Evolutionary conservation across 2,329 filamentous ascomycete species (phyloP), one percentile per base, ranked within the genome.

Genomic region (Beauveria sp.): DNA sequence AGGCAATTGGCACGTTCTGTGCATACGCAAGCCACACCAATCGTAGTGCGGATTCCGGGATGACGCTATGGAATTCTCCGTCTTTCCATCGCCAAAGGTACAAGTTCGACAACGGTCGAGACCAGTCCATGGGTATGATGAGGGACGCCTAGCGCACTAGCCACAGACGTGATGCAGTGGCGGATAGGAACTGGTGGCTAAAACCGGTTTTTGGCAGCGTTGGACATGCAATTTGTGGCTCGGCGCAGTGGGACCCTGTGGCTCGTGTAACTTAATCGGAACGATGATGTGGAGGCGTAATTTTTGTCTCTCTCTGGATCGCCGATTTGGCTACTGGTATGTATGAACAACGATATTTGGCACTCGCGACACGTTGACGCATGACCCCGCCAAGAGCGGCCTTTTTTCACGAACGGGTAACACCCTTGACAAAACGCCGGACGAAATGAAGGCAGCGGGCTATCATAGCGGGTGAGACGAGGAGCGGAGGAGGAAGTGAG

Each of bases 201-300:
- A 59, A 59, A 52, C 56, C 56, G 46, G 56, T 51, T 59, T 51
- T 34, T 50, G 55, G 55, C 22, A 40, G 46, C 24, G 37, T 40
- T 52, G 10, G 14, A 20, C 12, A 37, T 20, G n/a, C 5, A 18
- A 24, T 7, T 22, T 43, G 56, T 51, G 56, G 47, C 37, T 41
- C 9, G 46, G 24, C 9, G 12, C 34, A 10, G 46, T 24, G 56
- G 55, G 56, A 52, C 46, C 47, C 56, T 59, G 56, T 59, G 56
- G 56, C 56, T 43, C 47, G 43, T 18, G 9, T 34, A 54, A n/a
- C 22, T 20, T 8, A 18, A 41, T 24, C 52, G 24, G 30, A 20
- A 44, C 44, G 18, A 20, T 52, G 56, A 59, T 59, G 34, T 37
- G 22, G 47, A 52, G 30, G 47, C 12, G 44, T 12, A 40, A 7